Conservation (phyloP, 164 flowering plant genomes). For the Dillenia turbinata region DNA sequence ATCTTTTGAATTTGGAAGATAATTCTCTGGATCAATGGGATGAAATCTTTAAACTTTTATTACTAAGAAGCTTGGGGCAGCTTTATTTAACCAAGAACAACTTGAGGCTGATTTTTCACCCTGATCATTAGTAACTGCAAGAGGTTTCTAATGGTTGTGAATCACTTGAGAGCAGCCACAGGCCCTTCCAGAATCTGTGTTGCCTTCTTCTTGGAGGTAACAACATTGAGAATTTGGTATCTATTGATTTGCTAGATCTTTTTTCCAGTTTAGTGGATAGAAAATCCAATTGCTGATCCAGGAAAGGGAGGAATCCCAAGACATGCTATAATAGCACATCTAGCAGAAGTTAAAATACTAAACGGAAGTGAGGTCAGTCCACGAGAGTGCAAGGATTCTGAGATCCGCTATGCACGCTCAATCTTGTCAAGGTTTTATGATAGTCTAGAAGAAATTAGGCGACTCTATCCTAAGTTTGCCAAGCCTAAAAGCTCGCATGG, state of each 20-base stretch:
- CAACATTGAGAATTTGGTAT: slow-evolving; percentile 56
- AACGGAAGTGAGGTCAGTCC: slow-evolving; percentile 95
- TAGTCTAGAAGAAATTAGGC: slow-evolving; percentile 45
- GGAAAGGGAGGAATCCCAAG: slow-evolving; percentile 72
- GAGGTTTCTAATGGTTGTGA: slow-evolving; percentile 18
- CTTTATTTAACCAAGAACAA: slow-evolving; percentile 85
- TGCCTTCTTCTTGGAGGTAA: slow-evolving; percentile 90
- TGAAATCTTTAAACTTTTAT: slow-evolving; percentile 75
- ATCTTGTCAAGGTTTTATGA: slow-evolving; percentile 61
- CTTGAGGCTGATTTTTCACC: slow-evolving; percentile 46
- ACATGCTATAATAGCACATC: slow-evolving; percentile 72
- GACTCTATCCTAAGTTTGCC: slow-evolving; percentile 72
- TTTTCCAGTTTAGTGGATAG: slow-evolving; percentile 72
- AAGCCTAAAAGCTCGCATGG: slow-evolving; percentile 78
- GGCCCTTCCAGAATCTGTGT: slow-evolving; percentile 59
- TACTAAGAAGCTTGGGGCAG: slow-evolving; percentile 73
- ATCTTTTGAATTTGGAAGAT: slow-evolving; percentile 80
- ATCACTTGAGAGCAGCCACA: slow-evolving; percentile 17
- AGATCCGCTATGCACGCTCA: slow-evolving; percentile 90
- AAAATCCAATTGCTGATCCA: slow-evolving; percentile 83
- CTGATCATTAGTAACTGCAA: slow-evolving; percentile 21
- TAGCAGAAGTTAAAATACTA: slow-evolving; percentile 69
- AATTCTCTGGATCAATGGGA: slow-evolving; percentile 70
- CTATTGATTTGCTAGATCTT: slow-evolving; percentile 64
- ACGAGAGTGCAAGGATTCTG: slow-evolving; percentile 92